Percentiles rank a stretch among this genome's conserved stretches.
phyloP scores from a whole-genome alignment of 2,329 filamentous ascomycete species.

The Beauveria sp. region DNA sequence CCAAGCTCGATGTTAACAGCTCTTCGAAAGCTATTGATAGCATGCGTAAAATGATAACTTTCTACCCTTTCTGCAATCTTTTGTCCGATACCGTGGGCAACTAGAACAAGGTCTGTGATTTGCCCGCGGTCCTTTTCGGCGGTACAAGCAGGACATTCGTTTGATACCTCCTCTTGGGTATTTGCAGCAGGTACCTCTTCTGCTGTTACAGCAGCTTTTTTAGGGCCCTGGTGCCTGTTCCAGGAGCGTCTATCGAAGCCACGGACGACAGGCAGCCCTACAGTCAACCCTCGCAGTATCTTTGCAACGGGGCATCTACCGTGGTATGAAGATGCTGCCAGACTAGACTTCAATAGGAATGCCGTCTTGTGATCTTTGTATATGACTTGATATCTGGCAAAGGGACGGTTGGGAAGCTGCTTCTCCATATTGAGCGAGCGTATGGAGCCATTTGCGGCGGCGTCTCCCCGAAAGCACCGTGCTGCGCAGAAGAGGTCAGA shows the following conservation, averaged over 20 bases:
- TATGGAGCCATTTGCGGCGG: slow-evolving; percentile 45
- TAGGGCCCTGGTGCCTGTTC: slow-evolving; percentile 59
- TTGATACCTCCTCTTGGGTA: slow-evolving; percentile 20
- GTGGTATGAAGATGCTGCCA: slow-evolving; percentile 80
- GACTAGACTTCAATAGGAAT: slow-evolving; percentile 76
- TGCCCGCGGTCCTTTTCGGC: slow-evolving; percentile 56
- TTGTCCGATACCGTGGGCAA: slow-evolving; percentile 93
- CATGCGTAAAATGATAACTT: slow-evolving; percentile 95
- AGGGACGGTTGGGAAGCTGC: slow-evolving; percentile 45
- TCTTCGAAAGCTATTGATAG: slow-evolving; percentile 82
- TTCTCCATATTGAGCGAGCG: slow-evolving; percentile 25
- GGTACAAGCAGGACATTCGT: slow-evolving; percentile 49
- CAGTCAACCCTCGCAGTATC: slow-evolving; percentile 72
- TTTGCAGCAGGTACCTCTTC: slow-evolving; percentile 19
- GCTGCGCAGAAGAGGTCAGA: slow-evolving; percentile 52
- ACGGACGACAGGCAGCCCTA: slow-evolving; percentile 81
- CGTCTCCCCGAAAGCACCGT: slow-evolving; percentile 52
- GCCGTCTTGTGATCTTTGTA: slow-evolving; percentile 73
- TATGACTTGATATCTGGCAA: slow-evolving; percentile 72
- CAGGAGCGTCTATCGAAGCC: slow-evolving; percentile 77
- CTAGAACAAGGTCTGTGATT: slow-evolving; percentile 80
- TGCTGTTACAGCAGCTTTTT: slow-evolving; percentile 24
- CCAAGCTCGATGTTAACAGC: slow-evolving; percentile 79
- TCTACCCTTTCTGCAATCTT: slow-evolving; percentile 92
- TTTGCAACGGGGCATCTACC: slow-evolving; percentile 73